Evolutionary conservation across 768 basidiomycete genomes (phyloP).

Genomic region (Mycena epipterygia): DNA sequence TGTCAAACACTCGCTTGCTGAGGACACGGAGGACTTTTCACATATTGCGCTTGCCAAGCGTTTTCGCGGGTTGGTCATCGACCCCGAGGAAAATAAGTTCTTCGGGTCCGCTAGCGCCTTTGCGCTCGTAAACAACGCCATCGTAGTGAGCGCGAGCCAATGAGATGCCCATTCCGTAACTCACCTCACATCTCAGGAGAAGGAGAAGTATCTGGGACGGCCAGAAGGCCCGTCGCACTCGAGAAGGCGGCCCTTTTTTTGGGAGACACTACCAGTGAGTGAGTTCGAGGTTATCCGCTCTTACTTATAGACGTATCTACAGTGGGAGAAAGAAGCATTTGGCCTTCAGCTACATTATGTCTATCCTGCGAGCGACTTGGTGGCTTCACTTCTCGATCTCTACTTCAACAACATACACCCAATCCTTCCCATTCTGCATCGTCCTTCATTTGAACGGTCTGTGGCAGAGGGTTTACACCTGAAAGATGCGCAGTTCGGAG

Average conservation of each 20-base stretch:
- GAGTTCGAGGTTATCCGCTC: background rate
- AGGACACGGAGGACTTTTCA: background rate
- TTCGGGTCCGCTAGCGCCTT: slow-evolving; percentile 22
- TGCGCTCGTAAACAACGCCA: slow-evolving; percentile 14
- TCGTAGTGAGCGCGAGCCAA: background rate
- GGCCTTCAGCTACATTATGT: slow-evolving; percentile 33
- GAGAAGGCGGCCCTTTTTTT: background rate
- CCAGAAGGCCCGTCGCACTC: no score
- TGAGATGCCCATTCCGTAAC: background rate
- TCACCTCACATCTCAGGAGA: slow-evolving; percentile 12
- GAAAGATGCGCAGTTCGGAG: slow-evolving; percentile 54
- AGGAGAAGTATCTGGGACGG: slow-evolving; percentile 7
- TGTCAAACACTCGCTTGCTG: background rate
- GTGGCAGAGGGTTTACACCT: slow-evolving; percentile 54
- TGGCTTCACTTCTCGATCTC: slow-evolving; percentile 55
- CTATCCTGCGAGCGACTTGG: slow-evolving; percentile 55
- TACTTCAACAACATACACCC: slow-evolving; percentile 61
- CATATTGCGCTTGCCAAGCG: background rate
- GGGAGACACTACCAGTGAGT: slow-evolving; percentile 20
- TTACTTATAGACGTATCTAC: background rate
- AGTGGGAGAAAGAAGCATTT: slow-evolving; percentile 31
- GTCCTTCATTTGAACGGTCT: slow-evolving; percentile 61
- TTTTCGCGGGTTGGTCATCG: slow-evolving; percentile 7
- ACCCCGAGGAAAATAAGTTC: background rate
- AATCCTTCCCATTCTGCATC: slow-evolving; percentile 63